Percentiles rank a stretch among this genome's conserved stretches.
phyloP scores from a whole-genome alignment of 2,329 filamentous ascomycete genomes.

The Neofusicoccum sp. region DNA sequence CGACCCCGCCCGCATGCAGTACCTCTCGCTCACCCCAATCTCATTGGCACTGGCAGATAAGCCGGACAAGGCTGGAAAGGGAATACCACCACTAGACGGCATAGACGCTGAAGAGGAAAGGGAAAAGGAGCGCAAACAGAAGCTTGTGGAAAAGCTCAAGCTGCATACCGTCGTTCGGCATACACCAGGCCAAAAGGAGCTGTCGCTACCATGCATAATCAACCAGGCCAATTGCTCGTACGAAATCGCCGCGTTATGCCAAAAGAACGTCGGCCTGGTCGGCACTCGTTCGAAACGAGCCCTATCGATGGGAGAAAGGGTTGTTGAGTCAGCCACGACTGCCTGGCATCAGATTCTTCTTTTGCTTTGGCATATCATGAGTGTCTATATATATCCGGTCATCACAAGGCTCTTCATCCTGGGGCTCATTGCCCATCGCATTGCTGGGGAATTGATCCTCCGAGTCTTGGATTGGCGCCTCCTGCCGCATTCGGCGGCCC shows the following conservation, averaged over 20 bases:
- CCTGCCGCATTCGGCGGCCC: conserved; percentile 72
- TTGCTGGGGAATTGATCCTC: conserved; percentile 76
- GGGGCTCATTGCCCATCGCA: conserved; percentile 73
- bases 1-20: conserved; percentile 86
- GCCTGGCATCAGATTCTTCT: conserved; percentile 73
- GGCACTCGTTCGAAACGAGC: conserved; percentile 77
- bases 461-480: conserved; percentile 80
- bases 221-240: conserved; percentile 95
- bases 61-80: conserved; percentile 39
- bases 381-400: conserved; percentile 74
- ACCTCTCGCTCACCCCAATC: conserved; percentile 87
- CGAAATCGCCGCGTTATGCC: conserved; percentile 80
- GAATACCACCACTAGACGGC: conserved; percentile 48
- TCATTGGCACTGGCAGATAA: conserved; percentile 74
- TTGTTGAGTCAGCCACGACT: conserved; percentile 89
- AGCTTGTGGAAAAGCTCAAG: conserved; percentile 80
- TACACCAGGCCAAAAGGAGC: conserved; percentile 76
- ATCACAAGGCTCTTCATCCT: conserved; percentile 71
- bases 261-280: conserved; percentile 85
- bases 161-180: conserved; percentile 81
- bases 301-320: conserved; percentile 88
- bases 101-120: conserved; percentile 72
- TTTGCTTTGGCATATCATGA: conserved; percentile 68
- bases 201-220: conserved; percentile 74
- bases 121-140: conserved; percentile 60